A percentile compares a stretch with the other conserved stretches of the same genome.
These are phyloP conservation scores for Fraxinus sp. DNA, from an alignment of 305 asterid genomes.

Conservation along the genomic window DNA sequence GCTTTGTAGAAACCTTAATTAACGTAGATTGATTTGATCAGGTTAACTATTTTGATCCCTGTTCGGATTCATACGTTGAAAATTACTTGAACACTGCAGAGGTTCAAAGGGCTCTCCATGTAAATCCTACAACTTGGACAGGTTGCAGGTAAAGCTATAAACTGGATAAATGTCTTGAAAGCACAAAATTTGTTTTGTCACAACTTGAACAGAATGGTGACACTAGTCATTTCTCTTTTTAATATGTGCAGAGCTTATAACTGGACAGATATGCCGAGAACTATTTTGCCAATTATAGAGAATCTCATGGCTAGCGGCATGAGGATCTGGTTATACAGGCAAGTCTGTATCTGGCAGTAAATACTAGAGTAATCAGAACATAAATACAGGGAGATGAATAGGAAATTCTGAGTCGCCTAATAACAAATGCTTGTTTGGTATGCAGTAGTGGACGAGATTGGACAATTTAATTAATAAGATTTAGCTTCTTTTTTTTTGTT, in stretches of 20 bases:
- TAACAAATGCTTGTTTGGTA: background rate
- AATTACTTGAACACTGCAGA: constrained; percentile 30
- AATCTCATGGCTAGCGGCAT: constrained; percentile 32
- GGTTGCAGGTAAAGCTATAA: constrained; percentile 20
- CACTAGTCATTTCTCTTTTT: background rate
- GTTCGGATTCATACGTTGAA: constrained; percentile 28
- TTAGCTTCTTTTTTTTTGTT: background rate
- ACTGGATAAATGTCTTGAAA: background rate
- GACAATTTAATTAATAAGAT: background rate
- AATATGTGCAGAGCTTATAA: background rate
- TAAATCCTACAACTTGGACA: constrained; percentile 32
- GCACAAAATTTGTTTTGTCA: background rate
- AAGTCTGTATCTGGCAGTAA: background rate
- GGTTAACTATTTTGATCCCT: constrained; percentile 34
- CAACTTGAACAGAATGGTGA: background rate
- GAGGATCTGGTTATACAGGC: constrained; percentile 40
- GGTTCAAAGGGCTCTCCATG: constrained; percentile 40
- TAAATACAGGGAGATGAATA: background rate
- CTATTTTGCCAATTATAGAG: constrained; percentile 33
- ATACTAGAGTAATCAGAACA: background rate
- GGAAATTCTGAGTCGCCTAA: background rate
- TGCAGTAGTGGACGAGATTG: background rate
- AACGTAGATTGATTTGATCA: constrained; percentile 5
- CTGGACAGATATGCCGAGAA: constrained; percentile 36
- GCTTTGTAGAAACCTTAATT: background rate